These are phyloP conservation scores for Picochlorum sp. DNA, from an alignment of 139 green algal genomes.

Conservation along the genomic window DNA sequence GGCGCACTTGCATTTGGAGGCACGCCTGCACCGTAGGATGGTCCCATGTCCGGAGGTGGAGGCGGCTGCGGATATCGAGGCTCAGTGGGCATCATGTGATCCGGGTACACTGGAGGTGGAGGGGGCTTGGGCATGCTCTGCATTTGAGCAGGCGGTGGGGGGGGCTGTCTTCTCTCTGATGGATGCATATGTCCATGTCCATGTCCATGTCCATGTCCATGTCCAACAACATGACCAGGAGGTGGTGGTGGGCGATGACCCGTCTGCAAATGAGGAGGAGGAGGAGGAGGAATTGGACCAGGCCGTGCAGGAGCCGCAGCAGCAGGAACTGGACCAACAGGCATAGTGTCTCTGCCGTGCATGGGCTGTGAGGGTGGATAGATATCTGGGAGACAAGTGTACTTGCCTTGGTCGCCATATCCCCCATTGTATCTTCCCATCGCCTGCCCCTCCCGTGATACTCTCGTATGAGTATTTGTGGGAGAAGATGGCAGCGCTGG, in stretches of 20 bases:
- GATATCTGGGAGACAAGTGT: too few relatives aligned
- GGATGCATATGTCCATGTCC: too few relatives aligned
- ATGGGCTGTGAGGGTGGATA: neutral
- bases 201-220: neutral
- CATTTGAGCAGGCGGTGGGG: neutral
- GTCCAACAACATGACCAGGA: neutral
- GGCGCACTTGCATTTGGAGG: neutral
- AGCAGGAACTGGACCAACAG: neutral
- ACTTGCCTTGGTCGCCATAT: too few relatives aligned
- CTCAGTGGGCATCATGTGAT: neutral
- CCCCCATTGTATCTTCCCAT: too few relatives aligned
- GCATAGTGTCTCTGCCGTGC: neutral
- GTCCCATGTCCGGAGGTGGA: neutral
- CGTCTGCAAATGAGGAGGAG: neutral
- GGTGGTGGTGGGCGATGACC: neutral
- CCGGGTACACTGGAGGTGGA: conserved; percentile 11
- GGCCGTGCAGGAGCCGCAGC: neutral
- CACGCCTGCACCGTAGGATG: neutral
- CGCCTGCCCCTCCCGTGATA: too few relatives aligned
- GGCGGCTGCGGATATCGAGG: neutral
- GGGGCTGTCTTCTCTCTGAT: too few relatives aligned
- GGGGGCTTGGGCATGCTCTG: conserved; percentile 6
- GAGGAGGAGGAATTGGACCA: neutral
- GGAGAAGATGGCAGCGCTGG: too few relatives aligned
- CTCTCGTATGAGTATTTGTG: too few relatives aligned